Percentiles rank a stretch among this genome's conserved stretches.
Conservation (phyloP, 768 basidiomycete species). For the Dentipellis fragilis region DNA sequence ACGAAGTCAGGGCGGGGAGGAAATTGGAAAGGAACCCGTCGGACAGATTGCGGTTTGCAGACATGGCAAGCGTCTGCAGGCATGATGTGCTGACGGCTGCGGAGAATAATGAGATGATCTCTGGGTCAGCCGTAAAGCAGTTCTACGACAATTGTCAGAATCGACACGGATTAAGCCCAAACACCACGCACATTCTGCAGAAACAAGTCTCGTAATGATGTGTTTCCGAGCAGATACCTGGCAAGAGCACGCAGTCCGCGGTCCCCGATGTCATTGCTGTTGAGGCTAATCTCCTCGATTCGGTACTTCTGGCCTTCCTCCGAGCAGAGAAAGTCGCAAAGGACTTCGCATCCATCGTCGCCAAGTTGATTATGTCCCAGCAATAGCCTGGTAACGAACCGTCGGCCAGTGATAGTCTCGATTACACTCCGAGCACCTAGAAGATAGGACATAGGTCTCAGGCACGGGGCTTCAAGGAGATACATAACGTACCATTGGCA, state of each 20-base stretch:
- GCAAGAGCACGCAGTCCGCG: slow-evolving; percentile 44
- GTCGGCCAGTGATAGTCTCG: slow-evolving; percentile 32
- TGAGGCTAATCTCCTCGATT: slow-evolving; percentile 48
- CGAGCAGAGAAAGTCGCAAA: slow-evolving; percentile 48
- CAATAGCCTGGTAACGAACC: slow-evolving; percentile 39
- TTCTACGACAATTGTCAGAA: slow-evolving; percentile 21
- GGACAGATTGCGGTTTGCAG: slow-evolving; percentile 37
- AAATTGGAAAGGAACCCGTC: slow-evolving; percentile 41
- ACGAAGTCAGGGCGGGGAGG: slow-evolving; percentile 39
- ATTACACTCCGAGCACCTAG: slow-evolving; percentile 45
- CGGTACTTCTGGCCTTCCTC: slow-evolving; percentile 32
- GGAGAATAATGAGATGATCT: slow-evolving; percentile 29
- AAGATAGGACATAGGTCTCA: background rate
- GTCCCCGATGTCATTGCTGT: slow-evolving; percentile 46
- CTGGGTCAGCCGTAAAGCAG: slow-evolving; percentile 27
- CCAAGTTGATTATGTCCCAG: slow-evolving; percentile 47
- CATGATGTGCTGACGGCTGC: slow-evolving; percentile 44
- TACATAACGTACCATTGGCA: background rate
- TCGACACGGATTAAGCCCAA: background rate
- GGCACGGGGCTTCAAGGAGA: background rate
- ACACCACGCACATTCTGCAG: slow-evolving; percentile 43
- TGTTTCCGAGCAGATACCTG: slow-evolving; percentile 38
- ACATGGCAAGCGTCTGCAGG: slow-evolving; percentile 40
- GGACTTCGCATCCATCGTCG: slow-evolving; percentile 43
- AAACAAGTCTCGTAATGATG: slow-evolving; percentile 36